phyloP scores from a whole-genome alignment of 2,329 filamentous ascomycete species.

The Apiospora sp. region DNA sequence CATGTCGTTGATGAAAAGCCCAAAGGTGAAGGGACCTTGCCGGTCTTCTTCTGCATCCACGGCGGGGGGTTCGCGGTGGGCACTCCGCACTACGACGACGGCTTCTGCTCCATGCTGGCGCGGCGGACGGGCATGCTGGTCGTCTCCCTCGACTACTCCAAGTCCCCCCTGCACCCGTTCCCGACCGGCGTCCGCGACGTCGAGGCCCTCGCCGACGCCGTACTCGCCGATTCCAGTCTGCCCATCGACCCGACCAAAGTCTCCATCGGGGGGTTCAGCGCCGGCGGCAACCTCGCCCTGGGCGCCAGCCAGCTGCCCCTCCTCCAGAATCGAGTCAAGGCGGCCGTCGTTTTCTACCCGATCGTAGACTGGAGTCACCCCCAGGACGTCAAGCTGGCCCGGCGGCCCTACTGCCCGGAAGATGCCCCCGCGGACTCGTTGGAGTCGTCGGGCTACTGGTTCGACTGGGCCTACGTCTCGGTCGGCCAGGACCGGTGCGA shows the following conservation, averaged over 20 bases:
- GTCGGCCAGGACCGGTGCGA: conserved; percentile 45
- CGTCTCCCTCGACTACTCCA: conserved; percentile 52
- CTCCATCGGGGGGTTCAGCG: conserved; percentile 52
- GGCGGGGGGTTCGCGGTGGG: conserved; percentile 53
- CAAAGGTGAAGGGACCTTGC: conserved; percentile 30
- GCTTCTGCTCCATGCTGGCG: conserved; percentile 48
- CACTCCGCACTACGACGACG: conserved; percentile 48
- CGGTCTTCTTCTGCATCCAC: conserved; percentile 53
- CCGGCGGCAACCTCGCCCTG: conserved; percentile 52
- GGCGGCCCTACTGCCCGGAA: conserved; percentile 45
- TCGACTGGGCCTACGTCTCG: conserved; percentile 52
- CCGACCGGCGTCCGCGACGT: conserved; percentile 50
- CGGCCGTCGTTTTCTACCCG: conserved; percentile 46
- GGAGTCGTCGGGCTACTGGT: conserved; percentile 38
- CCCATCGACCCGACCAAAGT: conserved; percentile 50
- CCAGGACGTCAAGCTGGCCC: conserved; percentile 38
- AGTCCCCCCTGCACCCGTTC: conserved; percentile 49
- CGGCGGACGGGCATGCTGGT: conserved; percentile 50
- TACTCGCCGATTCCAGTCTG: conserved; percentile 48
- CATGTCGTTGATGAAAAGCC: too few species aligned
- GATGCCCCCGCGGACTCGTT: conserved; percentile 39
- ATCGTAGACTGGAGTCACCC: conserved; percentile 49
- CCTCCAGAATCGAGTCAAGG: conserved; percentile 43
- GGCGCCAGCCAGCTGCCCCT: conserved; percentile 46
- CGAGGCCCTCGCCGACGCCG: conserved; percentile 41